These are phyloP conservation scores for Ustilago lituana DNA, from an alignment of 1,284 basidiomycete genomes.

Conservation along the genomic window DNA sequence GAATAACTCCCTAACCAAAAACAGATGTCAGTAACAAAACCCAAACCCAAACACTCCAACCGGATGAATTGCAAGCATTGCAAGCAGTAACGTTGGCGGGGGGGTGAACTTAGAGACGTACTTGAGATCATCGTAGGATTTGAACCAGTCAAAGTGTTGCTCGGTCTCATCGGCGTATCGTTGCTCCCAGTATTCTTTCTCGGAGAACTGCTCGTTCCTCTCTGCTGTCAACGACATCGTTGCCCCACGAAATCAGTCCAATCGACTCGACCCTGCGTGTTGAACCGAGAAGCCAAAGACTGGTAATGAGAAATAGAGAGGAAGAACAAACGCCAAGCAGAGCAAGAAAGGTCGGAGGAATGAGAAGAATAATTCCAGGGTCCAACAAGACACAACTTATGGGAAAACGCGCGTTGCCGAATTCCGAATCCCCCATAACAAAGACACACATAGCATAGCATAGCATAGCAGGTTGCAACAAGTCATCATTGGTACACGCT, in stretches of 20 bases:
- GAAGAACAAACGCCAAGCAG: too few relatives aligned
- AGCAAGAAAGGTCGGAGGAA: too few relatives aligned
- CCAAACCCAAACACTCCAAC: not conserved
- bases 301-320: not conserved
- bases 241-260: too few relatives aligned
- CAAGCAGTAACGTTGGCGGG: too few relatives aligned
- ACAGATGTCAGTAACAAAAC: not conserved
- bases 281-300: not conserved
- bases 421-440: conserved; percentile 10
- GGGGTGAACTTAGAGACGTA: conserved; percentile 7
- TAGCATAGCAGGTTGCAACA: too few relatives aligned
- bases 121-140: too few relatives aligned
- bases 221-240: conserved; percentile 41
- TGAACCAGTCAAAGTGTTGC: conserved; percentile 61
- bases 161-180: conserved; percentile 50
- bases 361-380: conserved; percentile 9
- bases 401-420: conserved; percentile 4
- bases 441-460: too few relatives aligned
- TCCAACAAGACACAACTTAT: conserved; percentile 7
- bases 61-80: not conserved
- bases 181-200: conserved; percentile 59
- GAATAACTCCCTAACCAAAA: conserved; percentile 33
- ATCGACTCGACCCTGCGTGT: not conserved
- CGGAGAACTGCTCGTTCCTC: conserved; percentile 53
- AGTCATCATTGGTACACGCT: too few relatives aligned